phyloP scores from a whole-genome alignment of 257 asterid species.

The Fraxinus cuspidata region DNA sequence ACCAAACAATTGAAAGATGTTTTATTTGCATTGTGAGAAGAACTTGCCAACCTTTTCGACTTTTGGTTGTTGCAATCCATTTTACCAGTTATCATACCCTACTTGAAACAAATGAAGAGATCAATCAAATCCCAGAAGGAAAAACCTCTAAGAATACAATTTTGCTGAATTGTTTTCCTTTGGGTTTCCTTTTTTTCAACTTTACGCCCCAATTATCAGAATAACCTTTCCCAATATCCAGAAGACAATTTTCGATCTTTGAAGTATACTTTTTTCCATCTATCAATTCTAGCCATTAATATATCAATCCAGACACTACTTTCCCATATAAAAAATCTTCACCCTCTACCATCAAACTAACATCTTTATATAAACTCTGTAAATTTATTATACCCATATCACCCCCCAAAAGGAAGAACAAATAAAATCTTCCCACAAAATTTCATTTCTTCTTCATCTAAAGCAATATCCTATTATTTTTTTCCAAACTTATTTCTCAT shows the following conservation, averaged over 20 bases:
- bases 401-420: constrained; percentile 17
- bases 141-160: constrained; percentile 17
- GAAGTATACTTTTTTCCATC: constrained; percentile 24
- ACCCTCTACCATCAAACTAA: constrained; percentile 30
- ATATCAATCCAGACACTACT: constrained; percentile 23
- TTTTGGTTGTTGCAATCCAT: constrained; percentile 39
- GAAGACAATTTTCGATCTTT: constrained; percentile 8
- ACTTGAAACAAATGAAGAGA: constrained; percentile 33
- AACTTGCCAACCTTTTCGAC: constrained; percentile 35
- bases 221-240: constrained; percentile 23
- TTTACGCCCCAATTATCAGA: constrained; percentile 23
- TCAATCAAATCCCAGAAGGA: constrained; percentile 28
- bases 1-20: constrained; percentile 23
- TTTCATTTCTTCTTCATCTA: constrained; percentile 30
- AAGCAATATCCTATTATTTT: constrained; percentile 28
- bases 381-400: constrained; percentile 29
- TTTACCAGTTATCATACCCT: constrained; percentile 10
- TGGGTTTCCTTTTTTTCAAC: neutral
- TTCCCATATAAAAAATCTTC: constrained; percentile 17
- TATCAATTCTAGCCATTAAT: constrained; percentile 30
- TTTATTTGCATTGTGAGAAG: constrained; percentile 28
- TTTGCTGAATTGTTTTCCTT: neutral
- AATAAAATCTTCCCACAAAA: constrained; percentile 28
- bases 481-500: constrained; percentile 34
- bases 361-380: constrained; percentile 23